Evolutionary conservation across 2,329 filamentous ascomycete species (phyloP), one percentile per base, ranked within the genome.

Genomic region (Hysterium pulicare): DNA sequence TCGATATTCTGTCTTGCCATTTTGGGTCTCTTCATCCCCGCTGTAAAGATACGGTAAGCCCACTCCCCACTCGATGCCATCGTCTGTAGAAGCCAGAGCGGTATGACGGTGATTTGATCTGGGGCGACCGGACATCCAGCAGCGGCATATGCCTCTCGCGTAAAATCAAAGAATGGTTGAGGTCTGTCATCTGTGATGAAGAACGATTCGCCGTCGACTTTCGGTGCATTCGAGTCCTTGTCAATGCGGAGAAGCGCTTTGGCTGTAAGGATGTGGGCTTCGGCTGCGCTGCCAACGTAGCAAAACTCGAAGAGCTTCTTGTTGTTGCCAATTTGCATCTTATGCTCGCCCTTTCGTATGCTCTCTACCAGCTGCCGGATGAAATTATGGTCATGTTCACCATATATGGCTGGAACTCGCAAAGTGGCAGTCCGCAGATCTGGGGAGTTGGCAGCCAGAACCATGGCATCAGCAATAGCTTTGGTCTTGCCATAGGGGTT

Each of bases 241-340:
- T 47, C 24, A 44, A 15, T 20, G 19, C 24, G 57, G 13, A 76
- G 56, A 1, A 78, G 65, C 1, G 70, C 73, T 4, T 64, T 59
- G 1, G 69, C 64, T 4, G 70, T 70, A 3, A 75, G 61, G 38
- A 76, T 59, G 47, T 75, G 72, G 0, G 71, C 72, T 48, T 74
- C 62, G 1, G 70, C 70, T 3, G 70, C 67, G 46, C 73, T 74
- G 8, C 59, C 66, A 35, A 71, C 66, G 46, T 73, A 72, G 17
- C 67, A 69, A 45, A 71, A 72, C 51, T 75, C 72, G 53, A 71
- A 74, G 0, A 74, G 54, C 49, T 74, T 73, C 40, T 68, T 62
- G 50, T 74, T 73, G 20, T 59, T 50, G 31, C 72, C 72, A 34
- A 76, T 57, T 44, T 75, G 71, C 42, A 69, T 64, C 49, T 67